Evolutionary conservation across 2,329 filamentous ascomycete species (phyloP).

Genomic region (Sarocladiaceae sp.): DNA sequence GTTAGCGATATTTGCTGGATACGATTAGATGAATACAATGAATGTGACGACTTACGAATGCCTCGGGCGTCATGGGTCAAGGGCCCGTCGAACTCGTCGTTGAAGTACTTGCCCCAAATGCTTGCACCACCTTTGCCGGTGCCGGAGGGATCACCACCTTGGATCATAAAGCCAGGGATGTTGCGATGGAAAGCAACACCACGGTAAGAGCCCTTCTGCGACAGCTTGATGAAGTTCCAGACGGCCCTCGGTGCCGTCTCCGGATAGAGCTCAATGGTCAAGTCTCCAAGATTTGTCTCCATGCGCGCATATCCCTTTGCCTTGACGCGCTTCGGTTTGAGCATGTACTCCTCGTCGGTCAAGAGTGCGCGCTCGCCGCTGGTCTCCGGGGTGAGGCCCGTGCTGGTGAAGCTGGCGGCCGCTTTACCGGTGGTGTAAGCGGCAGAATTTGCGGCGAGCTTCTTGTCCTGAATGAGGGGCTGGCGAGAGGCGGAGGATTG

Average conservation of each 20-base stretch:
- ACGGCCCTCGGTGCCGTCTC: slow-evolving; percentile 89
- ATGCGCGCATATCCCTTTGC: slow-evolving; percentile 88
- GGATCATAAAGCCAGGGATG: slow-evolving; percentile 95
- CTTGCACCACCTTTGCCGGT: slow-evolving; percentile 86
- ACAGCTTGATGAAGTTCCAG: slow-evolving; percentile 90
- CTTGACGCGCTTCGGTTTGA: slow-evolving; percentile 83
- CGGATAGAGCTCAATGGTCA: slow-evolving; percentile 85
- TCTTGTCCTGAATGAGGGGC: slow-evolving; percentile 45
- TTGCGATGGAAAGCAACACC: slow-evolving; percentile 84
- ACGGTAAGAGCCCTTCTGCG: slow-evolving; percentile 86
- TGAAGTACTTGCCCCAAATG: slow-evolving; percentile 91
- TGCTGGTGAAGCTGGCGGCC: slow-evolving; percentile 92
- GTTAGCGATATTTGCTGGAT: neutral
- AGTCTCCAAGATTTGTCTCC: slow-evolving; percentile 73
- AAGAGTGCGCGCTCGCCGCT: slow-evolving; percentile 79
- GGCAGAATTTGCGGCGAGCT: slow-evolving; percentile 74
- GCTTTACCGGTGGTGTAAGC: slow-evolving; percentile 85
- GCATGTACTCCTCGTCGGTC: slow-evolving; percentile 93
- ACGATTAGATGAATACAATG: slow-evolving; percentile 26
- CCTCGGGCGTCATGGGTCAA: slow-evolving; percentile 77
- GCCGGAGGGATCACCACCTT: slow-evolving; percentile 89
- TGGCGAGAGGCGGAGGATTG: slow-evolving; percentile 23
- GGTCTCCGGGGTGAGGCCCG: slow-evolving; percentile 86
- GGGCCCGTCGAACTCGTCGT: slow-evolving; percentile 88
- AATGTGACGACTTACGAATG: slow-evolving; percentile 34